phyloP scores from a whole-genome alignment of 73 alveolate genomes.

The Stentor coeruleus region DNA sequence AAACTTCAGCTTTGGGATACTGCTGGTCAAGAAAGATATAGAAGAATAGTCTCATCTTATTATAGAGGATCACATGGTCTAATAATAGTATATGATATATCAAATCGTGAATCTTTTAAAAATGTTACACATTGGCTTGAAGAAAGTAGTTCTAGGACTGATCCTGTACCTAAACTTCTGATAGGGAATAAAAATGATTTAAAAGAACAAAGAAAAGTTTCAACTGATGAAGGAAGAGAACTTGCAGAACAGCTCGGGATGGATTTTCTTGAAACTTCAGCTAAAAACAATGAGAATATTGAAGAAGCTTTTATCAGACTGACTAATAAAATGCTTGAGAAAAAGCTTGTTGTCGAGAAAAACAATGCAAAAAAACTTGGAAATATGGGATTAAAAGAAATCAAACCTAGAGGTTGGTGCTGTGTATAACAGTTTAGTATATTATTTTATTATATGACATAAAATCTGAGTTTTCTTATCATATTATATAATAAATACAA shows the following conservation, averaged over 20 bases:
- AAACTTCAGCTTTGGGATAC: constrained; percentile 90
- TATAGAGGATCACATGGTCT: constrained; percentile 92
- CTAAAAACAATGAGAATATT: constrained; percentile 27
- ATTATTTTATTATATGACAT: no score
- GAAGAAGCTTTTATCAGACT: constrained; percentile 31
- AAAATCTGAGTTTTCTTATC: no score
- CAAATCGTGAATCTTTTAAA: constrained; percentile 65
- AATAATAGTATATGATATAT: constrained; percentile 75
- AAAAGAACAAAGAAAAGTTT: background rate
- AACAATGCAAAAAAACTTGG: constrained; percentile 17
- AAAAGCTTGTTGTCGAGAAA: constrained; percentile 29
- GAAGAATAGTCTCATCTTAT: constrained; percentile 79
- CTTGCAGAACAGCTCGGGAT: background rate
- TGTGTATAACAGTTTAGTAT: no score
- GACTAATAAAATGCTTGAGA: constrained; percentile 19
- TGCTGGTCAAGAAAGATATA: constrained; percentile 88
- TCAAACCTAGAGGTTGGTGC: no score
- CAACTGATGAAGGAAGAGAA: background rate
- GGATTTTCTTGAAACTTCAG: background rate
- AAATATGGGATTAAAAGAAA: background rate
- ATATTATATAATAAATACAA: no score
- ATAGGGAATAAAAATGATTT: background rate
- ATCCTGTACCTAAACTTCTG: constrained; percentile 46
- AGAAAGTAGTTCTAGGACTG: constrained; percentile 57
- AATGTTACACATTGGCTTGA: constrained; percentile 71